Evolutionary conservation across 371 early-diverging fungal genomes (phyloP), one percentile per base, ranked within the genome.

Genomic region (Zancudomyces culisetae): DNA sequence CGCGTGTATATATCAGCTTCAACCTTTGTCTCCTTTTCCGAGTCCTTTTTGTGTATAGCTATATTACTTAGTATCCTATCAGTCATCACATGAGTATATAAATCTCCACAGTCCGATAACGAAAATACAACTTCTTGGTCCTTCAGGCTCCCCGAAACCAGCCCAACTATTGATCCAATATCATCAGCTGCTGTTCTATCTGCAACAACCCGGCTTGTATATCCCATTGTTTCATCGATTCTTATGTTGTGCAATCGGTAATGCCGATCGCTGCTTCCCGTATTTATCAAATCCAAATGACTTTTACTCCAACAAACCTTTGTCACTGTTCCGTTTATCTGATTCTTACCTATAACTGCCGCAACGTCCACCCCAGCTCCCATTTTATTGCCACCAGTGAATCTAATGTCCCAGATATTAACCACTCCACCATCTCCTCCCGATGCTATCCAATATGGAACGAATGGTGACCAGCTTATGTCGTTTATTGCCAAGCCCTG

Each of bases 361-460:
- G 60, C 63, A n/a, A n/a, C n/a, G n/a, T n/a, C n/a, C n/a, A n/a
- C n/a, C n/a, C n/a, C n/a, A n/a, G n/a, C n/a, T n/a, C n/a, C n/a
- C 27, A 46, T 22, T 54, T 42, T 43, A 6, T 52, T 53, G 4
- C 55, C 48, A 13, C 65, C 49, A 1, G 63, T 45, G 29, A 51
- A 74, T 1, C 88, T 65, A 41, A 87, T 57, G 60, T 87, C 88
- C 86, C 86, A 87, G 3, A 87, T 60, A 27, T 79, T 76, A 4
- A 77, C 79, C 0, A 69, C 58, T 0, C 76, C 71, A 55, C 76
- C 79, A 40, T 78, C 81, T 46, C 83, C 81, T 45, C 61, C 70
- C 13, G 74, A 72, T 0, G 85, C 85, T 40, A 87, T 52, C 86
- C 84, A 85, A 55, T 83, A 82, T 3, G 87, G 86, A 46, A 85